Percentiles rank a stretch among this genome's conserved stretches.
Conservation (phyloP, 2,329 filamentous ascomycete species). For the Colletotrichum cuscutae region DNA sequence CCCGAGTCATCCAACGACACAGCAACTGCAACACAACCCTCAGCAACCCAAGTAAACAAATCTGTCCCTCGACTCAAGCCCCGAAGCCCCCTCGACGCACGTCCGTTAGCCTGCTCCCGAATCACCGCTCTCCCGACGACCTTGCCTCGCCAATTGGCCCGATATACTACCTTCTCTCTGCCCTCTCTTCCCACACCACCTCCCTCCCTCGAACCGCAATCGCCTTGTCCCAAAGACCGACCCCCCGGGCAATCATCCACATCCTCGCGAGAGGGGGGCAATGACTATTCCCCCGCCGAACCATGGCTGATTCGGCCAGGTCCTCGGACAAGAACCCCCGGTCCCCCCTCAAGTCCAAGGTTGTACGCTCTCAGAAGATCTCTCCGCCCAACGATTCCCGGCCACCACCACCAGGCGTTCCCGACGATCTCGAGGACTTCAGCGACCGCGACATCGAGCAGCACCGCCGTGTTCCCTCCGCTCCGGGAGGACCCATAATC, state of each 20-base stretch:
- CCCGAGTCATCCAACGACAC: constrained; percentile 21
- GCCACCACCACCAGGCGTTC: constrained; percentile 35
- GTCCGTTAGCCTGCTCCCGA: not conserved
- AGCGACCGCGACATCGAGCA: constrained; percentile 40
- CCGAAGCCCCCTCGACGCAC: not conserved
- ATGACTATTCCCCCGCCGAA: constrained; percentile 33
- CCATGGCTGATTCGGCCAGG: constrained; percentile 38
- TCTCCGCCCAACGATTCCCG: constrained; percentile 47
- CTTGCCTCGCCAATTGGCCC: constrained; percentile 3
- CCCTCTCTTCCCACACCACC: not conserved
- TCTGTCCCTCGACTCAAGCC: constrained; percentile 24
- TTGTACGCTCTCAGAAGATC: constrained; percentile 66
- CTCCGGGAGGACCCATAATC: constrained; percentile 45
- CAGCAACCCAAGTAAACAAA: constrained; percentile 17
- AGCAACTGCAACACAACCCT: constrained; percentile 16
- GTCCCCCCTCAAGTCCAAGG: constrained; percentile 50
- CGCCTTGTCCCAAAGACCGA: not conserved
- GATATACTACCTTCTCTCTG: not conserved
- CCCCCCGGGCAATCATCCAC: constrained; percentile 20
- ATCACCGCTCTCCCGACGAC: not conserved
- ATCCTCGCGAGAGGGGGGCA: constrained; percentile 34
- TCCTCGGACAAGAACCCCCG: constrained; percentile 32
- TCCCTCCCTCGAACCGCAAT: not conserved
- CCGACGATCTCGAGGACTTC: constrained; percentile 39
- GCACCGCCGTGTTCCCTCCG: constrained; percentile 36